Conservation (phyloP, 495 filamentous ascomycete species). For the Chaetomium tenue region DNA sequence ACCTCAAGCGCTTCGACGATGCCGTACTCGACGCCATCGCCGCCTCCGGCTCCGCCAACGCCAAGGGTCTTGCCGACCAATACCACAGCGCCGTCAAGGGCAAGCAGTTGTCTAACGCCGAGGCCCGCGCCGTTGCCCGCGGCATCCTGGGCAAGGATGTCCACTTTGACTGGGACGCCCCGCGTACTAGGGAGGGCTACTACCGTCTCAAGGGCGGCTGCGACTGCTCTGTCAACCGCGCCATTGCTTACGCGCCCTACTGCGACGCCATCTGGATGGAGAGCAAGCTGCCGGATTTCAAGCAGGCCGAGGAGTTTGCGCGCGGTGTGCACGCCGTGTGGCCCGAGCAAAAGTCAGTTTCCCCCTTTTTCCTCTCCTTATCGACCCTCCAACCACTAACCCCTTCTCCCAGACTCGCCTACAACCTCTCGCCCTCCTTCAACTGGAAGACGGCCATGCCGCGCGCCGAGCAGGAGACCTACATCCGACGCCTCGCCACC, state of each 20-base stretch:
- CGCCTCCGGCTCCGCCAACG: slow-evolving; percentile 56
- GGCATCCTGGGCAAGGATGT: slow-evolving; percentile 77
- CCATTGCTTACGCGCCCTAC: slow-evolving; percentile 89
- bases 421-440: slow-evolving; percentile 97
- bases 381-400: background rate
- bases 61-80: slow-evolving; percentile 60
- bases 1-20: slow-evolving; percentile 86
- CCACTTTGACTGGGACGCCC: slow-evolving; percentile 89
- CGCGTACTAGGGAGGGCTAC: slow-evolving; percentile 89
- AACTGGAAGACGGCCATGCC: slow-evolving; percentile 99
- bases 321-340: slow-evolving; percentile 89
- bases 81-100: slow-evolving; percentile 68
- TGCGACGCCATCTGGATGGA: slow-evolving; percentile 99
- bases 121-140: slow-evolving; percentile 80
- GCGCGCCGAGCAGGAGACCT: slow-evolving; percentile 89
- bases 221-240: slow-evolving; percentile 87
- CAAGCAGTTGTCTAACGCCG: slow-evolving; percentile 69
- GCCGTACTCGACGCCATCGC: slow-evolving; percentile 83
- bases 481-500: slow-evolving; percentile 80
- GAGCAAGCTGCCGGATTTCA: slow-evolving; percentile 89
- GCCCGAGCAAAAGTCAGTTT: slow-evolving; percentile 91
- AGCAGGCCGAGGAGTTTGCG: slow-evolving; percentile 91
- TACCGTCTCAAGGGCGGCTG: slow-evolving; percentile 91
- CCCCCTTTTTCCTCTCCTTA: background rate
- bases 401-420: slow-evolving; percentile 66